Evolutionary conservation across 768 basidiomycete genomes (phyloP).

Genomic region (Ephemerocybe angulata): DNA sequence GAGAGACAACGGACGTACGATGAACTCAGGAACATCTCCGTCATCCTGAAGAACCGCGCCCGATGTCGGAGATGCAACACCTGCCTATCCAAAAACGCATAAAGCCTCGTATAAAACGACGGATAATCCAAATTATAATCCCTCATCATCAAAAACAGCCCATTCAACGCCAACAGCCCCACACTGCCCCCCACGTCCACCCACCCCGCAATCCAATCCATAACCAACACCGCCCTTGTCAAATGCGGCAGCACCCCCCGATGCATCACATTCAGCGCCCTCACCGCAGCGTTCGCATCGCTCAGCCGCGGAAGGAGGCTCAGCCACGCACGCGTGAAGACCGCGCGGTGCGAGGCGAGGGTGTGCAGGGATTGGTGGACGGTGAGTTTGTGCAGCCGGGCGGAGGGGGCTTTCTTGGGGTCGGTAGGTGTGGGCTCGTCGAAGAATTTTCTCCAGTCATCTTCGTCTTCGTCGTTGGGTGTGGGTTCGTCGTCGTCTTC

Average conservation of each 20-base stretch:
- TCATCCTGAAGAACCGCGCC: slow-evolving; percentile 90
- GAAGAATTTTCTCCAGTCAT: slow-evolving; percentile 84
- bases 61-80: slow-evolving; percentile 90
- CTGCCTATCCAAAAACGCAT: slow-evolving; percentile 82
- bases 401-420: slow-evolving; percentile 34
- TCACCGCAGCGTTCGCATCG: slow-evolving; percentile 39
- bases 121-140: slow-evolving; percentile 98
- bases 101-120: slow-evolving; percentile 88
- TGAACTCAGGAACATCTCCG: slow-evolving; percentile 87
- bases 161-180: slow-evolving; percentile 87
- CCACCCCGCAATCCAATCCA: slow-evolving; percentile 88
- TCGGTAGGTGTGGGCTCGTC: slow-evolving; percentile 45
- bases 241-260: slow-evolving; percentile 79
- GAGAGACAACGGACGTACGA: slow-evolving; percentile 52
- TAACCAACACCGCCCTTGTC: slow-evolving; percentile 71
- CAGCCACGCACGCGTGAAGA: slow-evolving; percentile 83
- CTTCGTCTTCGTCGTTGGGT: slow-evolving; percentile 43
- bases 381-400: slow-evolving; percentile 61
- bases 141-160: slow-evolving; percentile 85
- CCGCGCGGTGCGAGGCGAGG: slow-evolving; percentile 70
- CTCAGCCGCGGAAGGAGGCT: slow-evolving; percentile 61
- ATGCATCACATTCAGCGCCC: slow-evolving; percentile 77
- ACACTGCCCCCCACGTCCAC: slow-evolving; percentile 78
- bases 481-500: slow-evolving; percentile 41
- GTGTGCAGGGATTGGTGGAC: slow-evolving; percentile 77